These are phyloP conservation scores for Cladosporium sp. DNA, from an alignment of 2,329 filamentous ascomycete genomes.

Conservation along the genomic window DNA sequence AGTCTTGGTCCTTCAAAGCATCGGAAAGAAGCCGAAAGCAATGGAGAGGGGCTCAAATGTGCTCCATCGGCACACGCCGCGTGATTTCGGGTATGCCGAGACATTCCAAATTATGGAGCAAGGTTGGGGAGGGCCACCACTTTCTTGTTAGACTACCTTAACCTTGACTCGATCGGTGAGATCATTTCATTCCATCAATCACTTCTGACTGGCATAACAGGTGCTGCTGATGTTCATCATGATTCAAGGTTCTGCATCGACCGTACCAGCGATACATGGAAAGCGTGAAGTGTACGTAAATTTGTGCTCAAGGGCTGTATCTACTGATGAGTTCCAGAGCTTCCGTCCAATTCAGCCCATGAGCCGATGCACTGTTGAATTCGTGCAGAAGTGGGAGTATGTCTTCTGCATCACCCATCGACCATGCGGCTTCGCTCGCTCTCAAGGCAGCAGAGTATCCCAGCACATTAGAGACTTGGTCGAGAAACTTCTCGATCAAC, in stretches of 20 bases:
- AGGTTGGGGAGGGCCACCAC: not conserved
- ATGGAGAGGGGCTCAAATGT: not conserved
- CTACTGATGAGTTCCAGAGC: not conserved
- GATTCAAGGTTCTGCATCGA: not conserved
- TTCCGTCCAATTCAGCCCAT: not conserved
- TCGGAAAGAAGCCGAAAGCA: not conserved
- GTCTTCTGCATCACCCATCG: conserved; percentile 23
- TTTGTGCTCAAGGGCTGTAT: not conserved
- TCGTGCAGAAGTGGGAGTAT: conserved; percentile 3
- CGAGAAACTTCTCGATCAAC: conserved; percentile 53
- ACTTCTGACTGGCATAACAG: not conserved
- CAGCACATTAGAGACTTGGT: conserved; percentile 49
- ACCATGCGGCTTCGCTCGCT: conserved; percentile 32
- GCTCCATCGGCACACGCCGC: not conserved
- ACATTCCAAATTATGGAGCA: not conserved
- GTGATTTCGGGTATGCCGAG: not conserved
- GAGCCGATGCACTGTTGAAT: not conserved
- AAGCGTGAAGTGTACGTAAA: not conserved
- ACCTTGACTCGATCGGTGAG: too few relatives aligned
- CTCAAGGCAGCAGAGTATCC: conserved; percentile 36
- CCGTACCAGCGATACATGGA: not conserved
- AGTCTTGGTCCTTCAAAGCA: not conserved
- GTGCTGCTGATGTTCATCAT: not conserved
- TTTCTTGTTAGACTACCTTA: too few relatives aligned
- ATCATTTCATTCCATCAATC: not conserved